Evolutionary conservation across 2,329 filamentous ascomycete genomes (phyloP).

Genomic region (Neoarthrinium moseri): DNA sequence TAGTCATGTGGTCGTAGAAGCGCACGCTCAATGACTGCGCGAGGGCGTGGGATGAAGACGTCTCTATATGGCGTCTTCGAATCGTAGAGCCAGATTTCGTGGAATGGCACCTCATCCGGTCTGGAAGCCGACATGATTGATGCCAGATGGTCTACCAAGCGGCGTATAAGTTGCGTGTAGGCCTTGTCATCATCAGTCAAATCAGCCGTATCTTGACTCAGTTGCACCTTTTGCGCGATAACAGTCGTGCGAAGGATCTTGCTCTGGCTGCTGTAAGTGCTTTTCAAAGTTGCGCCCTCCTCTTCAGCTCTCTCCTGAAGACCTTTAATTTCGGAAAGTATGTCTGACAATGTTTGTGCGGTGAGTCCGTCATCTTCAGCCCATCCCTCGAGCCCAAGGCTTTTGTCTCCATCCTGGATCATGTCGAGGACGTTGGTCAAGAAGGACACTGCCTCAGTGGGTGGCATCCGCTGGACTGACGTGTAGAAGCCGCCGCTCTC

Average conservation of each 20-base stretch:
- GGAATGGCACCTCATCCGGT: constrained; percentile 53
- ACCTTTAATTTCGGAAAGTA: constrained; percentile 44
- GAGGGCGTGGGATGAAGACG: constrained; percentile 73
- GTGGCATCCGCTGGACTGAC: constrained; percentile 58
- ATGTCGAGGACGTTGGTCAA: constrained; percentile 40
- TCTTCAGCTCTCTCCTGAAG: constrained; percentile 45
- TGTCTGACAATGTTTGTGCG: constrained; percentile 32
- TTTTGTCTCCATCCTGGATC: constrained; percentile 35
- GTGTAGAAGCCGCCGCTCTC: constrained; percentile 55
- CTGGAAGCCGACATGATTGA: constrained; percentile 32
- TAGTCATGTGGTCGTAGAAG: constrained; percentile 75
- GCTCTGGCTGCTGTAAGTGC: constrained; percentile 71
- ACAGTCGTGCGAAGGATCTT: constrained; percentile 74
- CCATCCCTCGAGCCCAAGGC: constrained; percentile 32
- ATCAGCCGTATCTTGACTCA: constrained; percentile 71
- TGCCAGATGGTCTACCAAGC: constrained; percentile 49
- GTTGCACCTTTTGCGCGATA: constrained; percentile 76
- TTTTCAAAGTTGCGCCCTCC: constrained; percentile 57
- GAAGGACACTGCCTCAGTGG: constrained; percentile 44
- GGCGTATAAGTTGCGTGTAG: constrained; percentile 66
- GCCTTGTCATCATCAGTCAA: constrained; percentile 69
- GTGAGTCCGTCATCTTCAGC: constrained; percentile 30
- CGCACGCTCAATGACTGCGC: constrained; percentile 68
- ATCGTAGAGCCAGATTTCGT: constrained; percentile 77
- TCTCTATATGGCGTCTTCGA: constrained; percentile 67